Evolutionary conservation across 495 filamentous ascomycete species (phyloP), one percentile per base, ranked within the genome.

Genomic region (Mytilinidion resinicola): DNA sequence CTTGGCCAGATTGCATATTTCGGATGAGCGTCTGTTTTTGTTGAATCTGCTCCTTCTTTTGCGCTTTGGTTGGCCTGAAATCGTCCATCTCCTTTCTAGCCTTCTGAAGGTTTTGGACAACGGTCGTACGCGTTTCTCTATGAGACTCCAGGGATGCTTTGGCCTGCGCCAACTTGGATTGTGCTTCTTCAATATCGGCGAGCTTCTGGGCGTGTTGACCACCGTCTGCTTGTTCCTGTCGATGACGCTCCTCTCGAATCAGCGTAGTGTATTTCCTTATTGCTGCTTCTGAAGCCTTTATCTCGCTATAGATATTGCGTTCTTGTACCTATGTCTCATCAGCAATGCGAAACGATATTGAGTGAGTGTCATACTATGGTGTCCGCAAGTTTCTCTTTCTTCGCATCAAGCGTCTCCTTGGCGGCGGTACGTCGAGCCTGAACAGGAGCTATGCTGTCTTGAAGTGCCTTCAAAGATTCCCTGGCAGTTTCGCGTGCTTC

Each of bases 1-100:
- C 77, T 69, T 78, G 69, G 74, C 83, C 76, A 80, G 74, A 67
- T 41, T 69, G 70, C 8, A 88, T 69, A 55, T 68, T 71, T 17
- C 64, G 64, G 10, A 90, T 68, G 42, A 68, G 64, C 2, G 60
- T 67, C 69, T 86, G 68, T 41, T 74, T 72, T 58, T 76, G 55
- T 60, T 65, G 48, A 35, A 82, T 60, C 33, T 82, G 75, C 6
- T 70, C 54, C 39, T 51, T 55, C 53, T 71, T 69, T 9, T 63
- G 44, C 63, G 41, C 12, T 67, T 41, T n/a, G 62, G 55, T 51
- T 70, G 49, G 19, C 63, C 51, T 19, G 76, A 69, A 49, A 20
- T 71, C 60, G 4, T 66, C 60, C 42, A 80, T 53, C 33, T 67
- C 51, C 39, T 70, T 70, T 11, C 69, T 62, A 12, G 76, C 63